A percentile compares a stretch with the other conserved stretches of the same genome.
phyloP scores from a whole-genome alignment of 2,329 filamentous ascomycete species.

The Trichothecium roseum region DNA sequence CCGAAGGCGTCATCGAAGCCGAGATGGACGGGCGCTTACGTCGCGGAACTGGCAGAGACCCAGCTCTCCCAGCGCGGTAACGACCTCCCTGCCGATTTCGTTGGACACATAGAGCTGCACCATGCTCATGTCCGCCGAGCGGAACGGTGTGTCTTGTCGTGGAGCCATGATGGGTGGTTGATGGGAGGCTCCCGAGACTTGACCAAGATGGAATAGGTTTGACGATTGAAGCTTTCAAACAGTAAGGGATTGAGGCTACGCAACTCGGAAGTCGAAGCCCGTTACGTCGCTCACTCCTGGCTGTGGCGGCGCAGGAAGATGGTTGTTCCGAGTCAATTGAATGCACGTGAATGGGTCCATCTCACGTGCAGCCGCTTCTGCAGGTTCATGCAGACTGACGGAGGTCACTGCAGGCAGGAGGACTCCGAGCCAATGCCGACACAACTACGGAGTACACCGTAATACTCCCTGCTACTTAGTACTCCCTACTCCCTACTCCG shows the following conservation, averaged over 20 bases:
- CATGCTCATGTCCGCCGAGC: constrained; percentile 99
- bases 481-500: too few species aligned
- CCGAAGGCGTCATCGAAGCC: not conserved
- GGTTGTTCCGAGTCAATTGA: too few species aligned
- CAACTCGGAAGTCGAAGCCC: constrained; percentile 1
- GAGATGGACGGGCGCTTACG: constrained; percentile 44
- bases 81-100: constrained; percentile 95
- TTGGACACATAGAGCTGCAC: constrained; percentile 99
- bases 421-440: too few species aligned
- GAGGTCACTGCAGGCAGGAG: too few species aligned
- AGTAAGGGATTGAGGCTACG: constrained; percentile 1
- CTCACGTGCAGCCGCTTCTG: too few species aligned
- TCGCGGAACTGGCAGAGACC: constrained; percentile 96
- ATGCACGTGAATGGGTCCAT: too few species aligned
- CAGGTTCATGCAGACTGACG: too few species aligned
- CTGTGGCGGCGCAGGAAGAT: too few species aligned
- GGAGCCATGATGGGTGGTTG: constrained; percentile 41
- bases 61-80: constrained; percentile 91
- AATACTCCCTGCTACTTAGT: too few species aligned
- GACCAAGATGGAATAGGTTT: constrained; percentile 11
- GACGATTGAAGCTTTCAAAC: not conserved
- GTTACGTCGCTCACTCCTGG: constrained; percentile 2
- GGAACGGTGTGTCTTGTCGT: constrained; percentile 87
- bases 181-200: constrained; percentile 16
- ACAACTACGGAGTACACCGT: too few species aligned